Evolutionary conservation across 352 stramenopile genomes (phyloP).

Genomic region (Pythium oligandrum): DNA sequence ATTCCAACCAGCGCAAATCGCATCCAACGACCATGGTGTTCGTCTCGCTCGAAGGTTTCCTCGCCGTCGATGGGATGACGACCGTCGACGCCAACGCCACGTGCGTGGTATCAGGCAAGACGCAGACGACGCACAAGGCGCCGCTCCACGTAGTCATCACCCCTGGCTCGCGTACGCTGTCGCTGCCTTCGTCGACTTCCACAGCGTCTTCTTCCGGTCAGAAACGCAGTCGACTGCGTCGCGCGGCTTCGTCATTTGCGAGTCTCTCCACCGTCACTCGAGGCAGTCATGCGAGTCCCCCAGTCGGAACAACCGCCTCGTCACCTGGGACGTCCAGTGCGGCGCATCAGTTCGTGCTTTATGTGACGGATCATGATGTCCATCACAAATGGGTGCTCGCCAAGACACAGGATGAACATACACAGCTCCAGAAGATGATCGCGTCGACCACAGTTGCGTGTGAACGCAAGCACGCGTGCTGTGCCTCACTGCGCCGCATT

Average conservation of each 20-base stretch:
- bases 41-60: constrained; percentile 70
- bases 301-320: constrained; percentile 6
- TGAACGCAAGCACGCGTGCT: constrained; percentile 36
- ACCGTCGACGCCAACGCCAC: constrained; percentile 8
- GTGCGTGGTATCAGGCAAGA: constrained; percentile 1
- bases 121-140: constrained; percentile 13
- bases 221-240: constrained; percentile 22
- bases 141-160: constrained; percentile 61
- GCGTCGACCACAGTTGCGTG: constrained; percentile 30
- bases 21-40: constrained; percentile 52
- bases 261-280: constrained; percentile 9
- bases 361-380: constrained; percentile 66
- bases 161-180: constrained; percentile 35
- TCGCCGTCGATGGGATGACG: constrained; percentile 24
- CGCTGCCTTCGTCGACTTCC: neutral
- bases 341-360: constrained; percentile 49
- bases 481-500: constrained; percentile 48
- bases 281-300: constrained; percentile 9
- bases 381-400: constrained; percentile 65
- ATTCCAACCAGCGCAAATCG: neutral
- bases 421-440: constrained; percentile 35
- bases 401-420: constrained; percentile 46
- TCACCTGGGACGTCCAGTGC: constrained; percentile 1
- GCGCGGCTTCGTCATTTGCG: constrained; percentile 22
- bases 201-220: constrained; percentile 9